These are phyloP conservation scores for Melampsora americana DNA, from an alignment of 1,284 basidiomycete species.

Conservation along the genomic window DNA sequence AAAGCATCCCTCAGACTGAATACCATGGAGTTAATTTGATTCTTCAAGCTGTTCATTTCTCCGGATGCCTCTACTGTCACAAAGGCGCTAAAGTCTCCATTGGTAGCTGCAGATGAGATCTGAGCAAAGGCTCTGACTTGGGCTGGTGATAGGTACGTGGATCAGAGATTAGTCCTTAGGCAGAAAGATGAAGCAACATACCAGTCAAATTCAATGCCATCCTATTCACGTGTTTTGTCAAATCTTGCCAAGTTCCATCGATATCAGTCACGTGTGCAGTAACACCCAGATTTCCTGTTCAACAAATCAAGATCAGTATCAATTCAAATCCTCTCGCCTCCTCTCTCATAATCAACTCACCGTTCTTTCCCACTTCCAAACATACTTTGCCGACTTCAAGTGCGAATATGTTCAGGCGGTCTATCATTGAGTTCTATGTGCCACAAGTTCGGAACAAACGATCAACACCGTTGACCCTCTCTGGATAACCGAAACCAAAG, in stretches of 20 bases:
- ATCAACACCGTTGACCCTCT: neutral
- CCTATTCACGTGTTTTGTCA: slow-evolving; percentile 69
- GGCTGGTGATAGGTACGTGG: slow-evolving; percentile 57
- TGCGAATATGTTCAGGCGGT: slow-evolving; percentile 88
- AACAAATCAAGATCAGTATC: neutral
- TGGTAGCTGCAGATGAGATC: slow-evolving; percentile 96
- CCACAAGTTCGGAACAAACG: slow-evolving; percentile 12
- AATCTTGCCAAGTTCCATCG: slow-evolving; percentile 97
- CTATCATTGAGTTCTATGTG: slow-evolving; percentile 72
- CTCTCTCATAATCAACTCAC: slow-evolving; percentile 52
- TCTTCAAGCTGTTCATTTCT: slow-evolving; percentile 99
- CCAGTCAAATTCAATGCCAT: slow-evolving; percentile 46
- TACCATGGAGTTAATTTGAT: slow-evolving; percentile 99
- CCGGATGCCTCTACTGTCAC: slow-evolving; percentile 98
- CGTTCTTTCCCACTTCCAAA: slow-evolving; percentile 89
- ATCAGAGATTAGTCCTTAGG: slow-evolving; percentile 72
- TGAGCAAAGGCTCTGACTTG: slow-evolving; percentile 99
- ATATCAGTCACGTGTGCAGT: slow-evolving; percentile 96
- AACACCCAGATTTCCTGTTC: slow-evolving; percentile 74
- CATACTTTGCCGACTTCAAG: slow-evolving; percentile 94
- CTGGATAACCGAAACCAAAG: slow-evolving; percentile 52
- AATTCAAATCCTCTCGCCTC: neutral
- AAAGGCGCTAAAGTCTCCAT: slow-evolving; percentile 97
- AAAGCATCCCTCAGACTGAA: slow-evolving; percentile 95
- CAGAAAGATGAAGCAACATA: slow-evolving; percentile 68